A percentile compares a stretch with the other conserved stretches of the same genome.
Conservation (phyloP, 495 filamentous ascomycete genomes). For the Chaetomium fimeti region DNA sequence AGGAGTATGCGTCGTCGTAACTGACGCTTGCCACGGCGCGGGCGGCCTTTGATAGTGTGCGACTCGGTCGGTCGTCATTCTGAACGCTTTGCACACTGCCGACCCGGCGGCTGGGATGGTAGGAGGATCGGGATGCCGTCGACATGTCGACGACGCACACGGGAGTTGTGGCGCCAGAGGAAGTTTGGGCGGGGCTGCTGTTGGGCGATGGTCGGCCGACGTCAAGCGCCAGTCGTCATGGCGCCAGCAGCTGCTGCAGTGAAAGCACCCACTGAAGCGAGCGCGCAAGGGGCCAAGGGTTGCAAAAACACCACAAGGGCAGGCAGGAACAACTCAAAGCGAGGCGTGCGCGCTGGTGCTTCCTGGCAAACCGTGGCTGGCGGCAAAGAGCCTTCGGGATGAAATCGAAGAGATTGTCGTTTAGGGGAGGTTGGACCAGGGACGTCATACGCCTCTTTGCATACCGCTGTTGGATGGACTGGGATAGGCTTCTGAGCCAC, state of each 20-base stretch:
- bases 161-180: conserved; percentile 7
- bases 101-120: conserved; percentile 43
- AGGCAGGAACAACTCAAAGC: neutral
- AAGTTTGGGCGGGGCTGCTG: conserved; percentile 7
- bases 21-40: conserved; percentile 42
- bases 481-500: neutral
- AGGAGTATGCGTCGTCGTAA: conserved; percentile 79
- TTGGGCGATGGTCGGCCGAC: conserved; percentile 3
- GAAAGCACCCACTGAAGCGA: too few species aligned
- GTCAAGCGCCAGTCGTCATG: conserved; percentile 17
- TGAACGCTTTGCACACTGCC: conserved; percentile 44
- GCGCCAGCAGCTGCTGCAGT: conserved; percentile 1
- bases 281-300: neutral
- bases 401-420: neutral
- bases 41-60: conserved; percentile 37
- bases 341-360: neutral
- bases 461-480: neutral
- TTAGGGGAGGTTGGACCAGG: conserved; percentile 2
- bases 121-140: conserved; percentile 31
- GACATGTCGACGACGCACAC: conserved; percentile 43
- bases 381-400: neutral
- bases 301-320: neutral
- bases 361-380: neutral
- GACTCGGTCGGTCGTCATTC: conserved; percentile 37
- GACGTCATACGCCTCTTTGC: conserved; percentile 11